Evolutionary conservation across 108 stramenopile genomes (phyloP).

Genomic region (Nannochloropsis granulata): DNA sequence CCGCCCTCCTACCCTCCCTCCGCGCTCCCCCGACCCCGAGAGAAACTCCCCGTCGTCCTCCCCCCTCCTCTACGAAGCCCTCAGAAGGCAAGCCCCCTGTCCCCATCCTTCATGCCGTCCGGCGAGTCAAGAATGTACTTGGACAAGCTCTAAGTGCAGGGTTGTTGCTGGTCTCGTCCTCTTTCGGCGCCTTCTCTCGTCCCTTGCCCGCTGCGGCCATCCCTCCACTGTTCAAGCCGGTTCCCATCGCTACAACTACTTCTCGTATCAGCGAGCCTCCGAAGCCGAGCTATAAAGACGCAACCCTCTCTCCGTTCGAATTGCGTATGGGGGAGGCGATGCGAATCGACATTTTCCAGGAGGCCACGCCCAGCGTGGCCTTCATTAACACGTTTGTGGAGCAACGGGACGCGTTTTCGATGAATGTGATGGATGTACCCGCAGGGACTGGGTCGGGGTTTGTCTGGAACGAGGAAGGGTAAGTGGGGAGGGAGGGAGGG

Average conservation of each 20-base stretch:
- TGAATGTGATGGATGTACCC: constrained; percentile 54
- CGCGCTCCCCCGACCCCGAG: background rate
- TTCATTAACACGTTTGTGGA: constrained; percentile 41
- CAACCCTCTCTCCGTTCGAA: background rate
- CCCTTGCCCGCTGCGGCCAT: background rate
- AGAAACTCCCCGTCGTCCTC: too few species aligned
- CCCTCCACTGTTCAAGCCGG: background rate
- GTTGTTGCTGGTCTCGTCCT: background rate
- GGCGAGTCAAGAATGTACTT: background rate
- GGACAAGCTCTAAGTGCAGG: background rate
- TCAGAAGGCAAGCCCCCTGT: background rate
- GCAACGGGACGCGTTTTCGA: constrained; percentile 23
- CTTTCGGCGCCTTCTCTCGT: background rate
- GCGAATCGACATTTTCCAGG: background rate
- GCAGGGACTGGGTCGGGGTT: constrained; percentile 68
- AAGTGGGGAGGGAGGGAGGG: background rate
- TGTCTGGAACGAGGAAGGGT: constrained; percentile 62
- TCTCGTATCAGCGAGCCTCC: background rate
- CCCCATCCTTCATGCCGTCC: background rate
- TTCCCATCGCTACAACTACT: background rate
- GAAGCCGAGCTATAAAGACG: background rate
- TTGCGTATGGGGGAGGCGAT: background rate
- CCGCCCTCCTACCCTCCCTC: background rate
- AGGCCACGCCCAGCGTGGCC: constrained; percentile 24
- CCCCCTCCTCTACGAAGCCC: background rate